Evolutionary conservation across 139 green algal species (phyloP).

Genomic region (Tetradesmus obliquus): DNA sequence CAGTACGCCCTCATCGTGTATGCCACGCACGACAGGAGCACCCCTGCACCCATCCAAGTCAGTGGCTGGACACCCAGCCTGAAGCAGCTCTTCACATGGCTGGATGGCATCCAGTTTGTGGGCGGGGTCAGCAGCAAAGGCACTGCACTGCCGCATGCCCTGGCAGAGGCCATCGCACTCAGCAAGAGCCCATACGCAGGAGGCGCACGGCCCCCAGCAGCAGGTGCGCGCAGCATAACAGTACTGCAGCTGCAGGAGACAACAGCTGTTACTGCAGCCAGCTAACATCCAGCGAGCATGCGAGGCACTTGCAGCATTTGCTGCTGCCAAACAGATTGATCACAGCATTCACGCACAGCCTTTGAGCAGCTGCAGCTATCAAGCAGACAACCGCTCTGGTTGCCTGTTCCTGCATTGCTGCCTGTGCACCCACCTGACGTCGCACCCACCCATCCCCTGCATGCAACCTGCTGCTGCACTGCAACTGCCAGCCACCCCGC

Average conservation of each 20-base stretch:
- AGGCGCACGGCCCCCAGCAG: constrained; percentile 4
- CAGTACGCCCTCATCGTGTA: constrained; percentile 41
- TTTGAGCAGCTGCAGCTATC: too few relatives aligned
- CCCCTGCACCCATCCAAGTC: constrained; percentile 11
- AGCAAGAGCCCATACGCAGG: constrained; percentile 44
- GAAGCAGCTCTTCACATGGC: constrained; percentile 5
- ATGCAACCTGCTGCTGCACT: too few relatives aligned
- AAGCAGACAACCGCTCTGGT: too few relatives aligned
- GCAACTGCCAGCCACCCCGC: too few relatives aligned
- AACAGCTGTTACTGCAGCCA: not conserved
- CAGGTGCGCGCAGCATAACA: constrained; percentile 18
- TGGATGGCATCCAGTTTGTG: constrained; percentile 45
- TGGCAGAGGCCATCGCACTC: constrained; percentile 34
- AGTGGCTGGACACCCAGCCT: constrained; percentile 22
- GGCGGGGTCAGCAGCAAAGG: constrained; percentile 34
- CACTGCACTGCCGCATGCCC: constrained; percentile 14
- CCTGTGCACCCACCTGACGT: too few relatives aligned
- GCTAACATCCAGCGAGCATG: not conserved
- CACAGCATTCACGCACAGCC: not conserved
- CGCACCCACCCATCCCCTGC: too few relatives aligned
- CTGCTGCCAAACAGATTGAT: not conserved
- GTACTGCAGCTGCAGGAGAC: not conserved
- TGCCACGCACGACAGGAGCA: constrained; percentile 16
- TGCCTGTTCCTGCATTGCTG: too few relatives aligned
- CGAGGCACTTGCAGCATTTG: not conserved